Base-by-base conservation (phyloP, 495 filamentous ascomycete species). In the Penicillium robsamsonii region DNA sequence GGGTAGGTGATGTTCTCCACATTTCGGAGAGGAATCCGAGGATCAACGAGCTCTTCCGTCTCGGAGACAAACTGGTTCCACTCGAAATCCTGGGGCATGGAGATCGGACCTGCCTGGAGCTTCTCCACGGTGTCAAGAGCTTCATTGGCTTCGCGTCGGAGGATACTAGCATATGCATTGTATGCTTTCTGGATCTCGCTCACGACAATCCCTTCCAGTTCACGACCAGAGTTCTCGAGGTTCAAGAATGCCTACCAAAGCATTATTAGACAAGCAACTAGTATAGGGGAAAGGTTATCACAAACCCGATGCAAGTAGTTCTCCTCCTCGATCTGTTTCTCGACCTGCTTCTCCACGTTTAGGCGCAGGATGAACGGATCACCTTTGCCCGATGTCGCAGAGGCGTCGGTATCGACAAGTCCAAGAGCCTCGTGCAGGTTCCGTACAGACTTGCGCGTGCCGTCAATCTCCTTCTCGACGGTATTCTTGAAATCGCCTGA, bases 181-280 rank as follows among this genome's bases (percentile, higher is more conserved):
- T 97, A 97, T 4, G 92, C 89, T 65, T 97, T 97, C 62, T 98
- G 92, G 51, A 98, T 96, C 70, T 98, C 95, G 60, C 90, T 87
- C 47, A 98, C 90, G 5, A 98, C 89, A 60, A 98, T 97, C 3
- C 88, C 88, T 70, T 98, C 94, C 2, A 98, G 79, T 69, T 98
- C 94, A 50, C 92, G 86, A 13, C 94, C 94, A 18, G 95, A 97
- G 65, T 84, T 87, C 76, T 98, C 95, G 25, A 98, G 78, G 67
- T 98, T 98, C 55, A 96, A 75, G 67, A 92, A 97, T 17, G 94
- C 94, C 92, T 96, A 57, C 20, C 20, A 8, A 46, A 49, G 1
- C 4, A 15, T 29, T 25, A 37, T 63, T 57, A 70, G 58, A 75
- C 44, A 76, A 64, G 45, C 24, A 42, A 31, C 44, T 25, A 48